Base-by-base conservation (phyloP, 169 alveolate species). In the Eimeria mitis region DNA sequence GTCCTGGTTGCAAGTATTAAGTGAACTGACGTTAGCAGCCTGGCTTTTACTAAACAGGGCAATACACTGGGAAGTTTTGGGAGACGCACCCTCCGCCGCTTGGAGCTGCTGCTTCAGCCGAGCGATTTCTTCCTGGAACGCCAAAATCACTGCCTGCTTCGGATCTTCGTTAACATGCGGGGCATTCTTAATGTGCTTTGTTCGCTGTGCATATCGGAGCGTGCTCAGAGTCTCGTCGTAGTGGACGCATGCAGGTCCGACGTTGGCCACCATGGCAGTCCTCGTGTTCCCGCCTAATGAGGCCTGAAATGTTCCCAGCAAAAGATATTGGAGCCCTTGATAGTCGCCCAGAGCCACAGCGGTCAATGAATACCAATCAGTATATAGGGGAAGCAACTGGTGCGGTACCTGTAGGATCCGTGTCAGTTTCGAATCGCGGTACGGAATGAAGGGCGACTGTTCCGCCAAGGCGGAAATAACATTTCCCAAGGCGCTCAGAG, bases 371-470 rank as follows among this genome's bases (percentile, higher is more conserved):
- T 6, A 31, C 83, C 28, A 47, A 28, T n/a, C 42, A 49, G 89
- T 28, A 14, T 19, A 19, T 28, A 52, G 23, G 61, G 70, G 44
- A 42, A 49, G 68, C 68, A 31, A 79, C 7, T 49, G 44, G 23
- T 47, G 70, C 19, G 40, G 6, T 59, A 85, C 98, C 96, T 98
- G 97, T 56, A 98, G 97, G 87, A 98, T 97, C 56, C 99, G 95
- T 2, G 99, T 99, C 47, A 98, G 98, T 97, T 99, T 99, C 44
- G 99, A 98, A 95, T 99, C 99, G 56, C 99, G 96, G 97, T 99
- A 99, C 0, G 99, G 99, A 65, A 99, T 95, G 97, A 98, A 99
- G 52, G 97, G 95, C 31, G 98, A 94, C 96, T 98, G 97, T 88
- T 98, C 99, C 8, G 98, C 99, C 94, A 98, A 95, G 75, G 99